These are phyloP conservation scores for Paratinospora sagittata DNA, from an alignment of 164 flowering plant genomes.

Conservation along the genomic window DNA sequence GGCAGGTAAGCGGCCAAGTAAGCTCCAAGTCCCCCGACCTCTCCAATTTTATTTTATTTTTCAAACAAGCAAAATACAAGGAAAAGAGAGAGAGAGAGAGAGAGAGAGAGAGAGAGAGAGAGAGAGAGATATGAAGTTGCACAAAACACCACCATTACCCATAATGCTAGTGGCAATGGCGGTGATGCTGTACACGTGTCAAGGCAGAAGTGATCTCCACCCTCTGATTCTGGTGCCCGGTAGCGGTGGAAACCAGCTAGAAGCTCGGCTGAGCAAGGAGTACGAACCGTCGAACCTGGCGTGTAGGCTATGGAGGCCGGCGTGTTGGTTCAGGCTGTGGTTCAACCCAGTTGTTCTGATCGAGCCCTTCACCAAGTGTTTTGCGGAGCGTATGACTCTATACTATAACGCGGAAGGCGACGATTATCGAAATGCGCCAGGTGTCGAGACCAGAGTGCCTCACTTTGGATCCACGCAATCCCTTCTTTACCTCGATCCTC, in stretches of 20 bases:
- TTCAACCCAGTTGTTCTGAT: slow-evolving; percentile 59
- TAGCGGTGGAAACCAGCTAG: slow-evolving; percentile 82
- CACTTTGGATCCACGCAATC: slow-evolving; percentile 58
- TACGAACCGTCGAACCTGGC: slow-evolving; percentile 54
- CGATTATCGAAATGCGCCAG: slow-evolving; percentile 69
- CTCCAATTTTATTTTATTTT: too few relatives aligned
- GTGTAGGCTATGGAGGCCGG: slow-evolving; percentile 46
- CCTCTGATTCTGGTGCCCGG: slow-evolving; percentile 86
- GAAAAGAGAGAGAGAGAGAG: too few relatives aligned
- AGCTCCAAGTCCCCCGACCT: too few relatives aligned
- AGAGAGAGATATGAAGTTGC: too few relatives aligned
- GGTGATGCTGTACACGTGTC: slow-evolving; percentile 32
- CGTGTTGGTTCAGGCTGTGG: slow-evolving; percentile 88
- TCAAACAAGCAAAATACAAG: too few relatives aligned
- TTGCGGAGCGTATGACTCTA: slow-evolving; percentile 69
- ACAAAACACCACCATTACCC: too few relatives aligned
- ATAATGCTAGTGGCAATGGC: slow-evolving; percentile 12
- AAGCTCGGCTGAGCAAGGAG: slow-evolving; percentile 47
- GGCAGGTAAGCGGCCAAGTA: too few relatives aligned
- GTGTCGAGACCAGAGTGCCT: slow-evolving; percentile 73
- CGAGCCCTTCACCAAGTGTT: slow-evolving; percentile 69
- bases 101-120: too few relatives aligned
- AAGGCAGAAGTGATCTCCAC: slow-evolving; percentile 31
- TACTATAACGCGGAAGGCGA: slow-evolving; percentile 46
- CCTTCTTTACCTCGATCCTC: slow-evolving; percentile 74